These are phyloP conservation scores for Auxenochlorella pyrenoidosa DNA, from an alignment of 139 green algal species.

Conservation along the genomic window DNA sequence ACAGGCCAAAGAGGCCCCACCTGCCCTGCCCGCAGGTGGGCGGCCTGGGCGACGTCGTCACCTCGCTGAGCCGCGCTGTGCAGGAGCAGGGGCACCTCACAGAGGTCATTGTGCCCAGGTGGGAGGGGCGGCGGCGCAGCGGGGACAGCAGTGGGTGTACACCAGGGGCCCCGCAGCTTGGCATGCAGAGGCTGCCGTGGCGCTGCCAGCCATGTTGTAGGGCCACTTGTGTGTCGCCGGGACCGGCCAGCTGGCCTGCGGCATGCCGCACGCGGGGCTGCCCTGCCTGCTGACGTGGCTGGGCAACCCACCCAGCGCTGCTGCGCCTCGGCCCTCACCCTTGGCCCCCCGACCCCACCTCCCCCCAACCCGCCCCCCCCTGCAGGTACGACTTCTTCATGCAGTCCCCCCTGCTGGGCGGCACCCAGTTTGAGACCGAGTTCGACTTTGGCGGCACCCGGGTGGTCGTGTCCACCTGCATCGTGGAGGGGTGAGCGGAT, in stretches of 20 bases:
- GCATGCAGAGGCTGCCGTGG: no score
- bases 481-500: constrained; percentile 63
- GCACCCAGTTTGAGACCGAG: constrained; percentile 56
- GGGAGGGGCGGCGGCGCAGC: background rate
- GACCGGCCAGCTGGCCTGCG: no score
- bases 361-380: background rate
- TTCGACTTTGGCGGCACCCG: constrained; percentile 82
- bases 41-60: constrained; percentile 98
- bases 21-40: constrained; percentile 71
- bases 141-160: no score
- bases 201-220: no score
- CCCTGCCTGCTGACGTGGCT: no score
- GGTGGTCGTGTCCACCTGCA: constrained; percentile 65
- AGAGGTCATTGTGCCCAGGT: constrained; percentile 77
- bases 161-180: no score
- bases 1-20: no score
- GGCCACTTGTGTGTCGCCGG: no score
- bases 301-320: no score
- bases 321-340: no score
- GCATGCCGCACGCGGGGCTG: no score
- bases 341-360: no score
- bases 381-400: constrained; percentile 83
- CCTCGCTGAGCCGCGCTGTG: constrained; percentile 87
- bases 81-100: constrained; percentile 87
- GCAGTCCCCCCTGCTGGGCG: constrained; percentile 67